Conservation (phyloP, 805 yeast genomes). For the Komagataella populi region DNA sequence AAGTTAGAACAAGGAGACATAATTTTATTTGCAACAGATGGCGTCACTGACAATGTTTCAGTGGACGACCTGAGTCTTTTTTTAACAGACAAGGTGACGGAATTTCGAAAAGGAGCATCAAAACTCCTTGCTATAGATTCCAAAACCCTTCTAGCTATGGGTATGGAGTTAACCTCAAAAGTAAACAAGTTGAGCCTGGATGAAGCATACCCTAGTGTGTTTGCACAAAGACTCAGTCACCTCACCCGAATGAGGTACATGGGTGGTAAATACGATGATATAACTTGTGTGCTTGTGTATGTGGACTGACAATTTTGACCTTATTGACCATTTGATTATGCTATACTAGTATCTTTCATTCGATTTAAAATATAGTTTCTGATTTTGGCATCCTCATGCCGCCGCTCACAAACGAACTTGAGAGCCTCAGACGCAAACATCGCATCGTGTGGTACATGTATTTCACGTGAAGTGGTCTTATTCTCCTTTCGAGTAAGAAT, state of each 20-base stretch:
- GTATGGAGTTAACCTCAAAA: conserved; percentile 39
- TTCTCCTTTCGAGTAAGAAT: neutral
- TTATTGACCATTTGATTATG: neutral
- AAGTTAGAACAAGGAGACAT: conserved; percentile 61
- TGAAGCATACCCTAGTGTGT: conserved; percentile 66
- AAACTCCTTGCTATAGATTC: conserved; percentile 21
- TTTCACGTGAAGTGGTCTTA: neutral
- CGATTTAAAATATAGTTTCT: neutral
- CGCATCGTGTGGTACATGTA: neutral
- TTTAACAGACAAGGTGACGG: conserved; percentile 34
- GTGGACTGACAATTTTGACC: conserved; percentile 20
- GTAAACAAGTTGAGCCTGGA: conserved; percentile 65
- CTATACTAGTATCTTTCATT: neutral
- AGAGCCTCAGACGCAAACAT: neutral
- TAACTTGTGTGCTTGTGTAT: conserved; percentile 66
- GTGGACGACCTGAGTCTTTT: conserved; percentile 59
- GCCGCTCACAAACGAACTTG: neutral
- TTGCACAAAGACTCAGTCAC: conserved; percentile 63
- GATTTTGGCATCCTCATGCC: neutral
- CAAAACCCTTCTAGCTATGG: conserved; percentile 14
- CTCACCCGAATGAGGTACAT: conserved; percentile 34
- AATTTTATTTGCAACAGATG: conserved; percentile 83
- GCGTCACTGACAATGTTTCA: conserved; percentile 76
- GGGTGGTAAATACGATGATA: conserved; percentile 96
- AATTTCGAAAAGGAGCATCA: neutral